These are phyloP conservation scores for Capsella rubella DNA, from an alignment of 441 rosid genomes.

Conservation along the genomic window DNA sequence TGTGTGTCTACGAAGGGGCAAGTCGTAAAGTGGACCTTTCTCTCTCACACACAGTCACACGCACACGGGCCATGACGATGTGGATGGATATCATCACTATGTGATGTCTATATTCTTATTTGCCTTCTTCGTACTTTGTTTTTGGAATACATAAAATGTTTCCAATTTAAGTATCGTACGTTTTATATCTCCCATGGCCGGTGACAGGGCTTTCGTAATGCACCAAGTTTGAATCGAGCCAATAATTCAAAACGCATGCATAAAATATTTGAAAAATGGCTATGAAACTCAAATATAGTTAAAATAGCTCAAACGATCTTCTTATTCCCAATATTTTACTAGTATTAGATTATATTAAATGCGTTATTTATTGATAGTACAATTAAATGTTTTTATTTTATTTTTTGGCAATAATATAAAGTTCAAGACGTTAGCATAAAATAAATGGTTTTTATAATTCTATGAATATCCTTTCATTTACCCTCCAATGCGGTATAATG, in stretches of 20 bases:
- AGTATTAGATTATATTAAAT: too few relatives aligned
- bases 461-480: too few relatives aligned
- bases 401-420: too few relatives aligned
- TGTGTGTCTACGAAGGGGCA: constrained; percentile 41
- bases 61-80: constrained; percentile 29
- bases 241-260: neutral
- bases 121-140: constrained; percentile 2
- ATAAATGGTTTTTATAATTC: too few relatives aligned
- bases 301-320: neutral
- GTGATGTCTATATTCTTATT: neutral
- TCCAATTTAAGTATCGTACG: constrained; percentile 11
- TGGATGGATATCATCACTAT: neutral
- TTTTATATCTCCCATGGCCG: constrained; percentile 29
- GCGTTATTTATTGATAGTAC: too few relatives aligned
- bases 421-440: too few relatives aligned
- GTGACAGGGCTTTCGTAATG: constrained; percentile 6
- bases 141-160: constrained; percentile 19
- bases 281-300: too few relatives aligned
- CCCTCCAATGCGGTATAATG: too few relatives aligned
- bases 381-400: too few relatives aligned
- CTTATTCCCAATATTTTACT: neutral
- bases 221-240: neutral
- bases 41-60: constrained; percentile 21
- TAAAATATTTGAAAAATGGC: neutral
- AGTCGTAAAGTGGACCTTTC: constrained; percentile 25